Base-by-base conservation (phyloP, 1,284 basidiomycete species). In the Volvariella surrecta region DNA sequence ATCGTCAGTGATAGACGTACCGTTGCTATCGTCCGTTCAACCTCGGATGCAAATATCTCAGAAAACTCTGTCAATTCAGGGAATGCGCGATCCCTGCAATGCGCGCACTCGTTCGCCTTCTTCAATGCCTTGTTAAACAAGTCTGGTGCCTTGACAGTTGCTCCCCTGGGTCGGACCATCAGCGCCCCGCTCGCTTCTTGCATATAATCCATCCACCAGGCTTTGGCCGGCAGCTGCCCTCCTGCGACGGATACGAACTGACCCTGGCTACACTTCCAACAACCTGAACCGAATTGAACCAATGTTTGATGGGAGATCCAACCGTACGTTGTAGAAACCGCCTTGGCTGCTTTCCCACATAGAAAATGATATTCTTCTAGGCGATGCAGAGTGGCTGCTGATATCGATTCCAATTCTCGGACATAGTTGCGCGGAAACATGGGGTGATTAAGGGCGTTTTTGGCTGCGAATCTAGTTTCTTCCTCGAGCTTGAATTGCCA, bases 361-460 rank as follows among this genome's bases (percentile, higher is more conserved):
- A 54, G 54, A 21, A 61, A 59, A 43, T 71, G 68, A 52, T 71
- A 73, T 41, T 64, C 60, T 50, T 69, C 61, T 46, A 73, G 51
- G 22, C 66, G 66, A 52, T 68, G 61, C 46, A 68, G 65, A 32
- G 65, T 65, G 32, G 64, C 71, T 11, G 64, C 70, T 22, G 70
- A 65, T 30, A 74, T 71, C 34, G 59, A 63, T 43, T 67, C 62
- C 17, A 74, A 58, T 48, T 72, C 70, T 24, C 59, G 48, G 18
- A 64, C 59, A 39, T 64, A 68, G 1, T 54, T 49, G n/a, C 53
- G 52, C 28, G 59, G 54, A 46, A 60, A 57, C 16, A 65, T 49
- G n/a, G 68, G 62, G 32, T 64, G 62, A 37, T 61, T 62, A 13
- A 74, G 56, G 43, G 68, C 67, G 46, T 63, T 61, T 41, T 58